phyloP scores from a whole-genome alignment of 1,284 basidiomycete species.

The Neolentinus lepideus region DNA sequence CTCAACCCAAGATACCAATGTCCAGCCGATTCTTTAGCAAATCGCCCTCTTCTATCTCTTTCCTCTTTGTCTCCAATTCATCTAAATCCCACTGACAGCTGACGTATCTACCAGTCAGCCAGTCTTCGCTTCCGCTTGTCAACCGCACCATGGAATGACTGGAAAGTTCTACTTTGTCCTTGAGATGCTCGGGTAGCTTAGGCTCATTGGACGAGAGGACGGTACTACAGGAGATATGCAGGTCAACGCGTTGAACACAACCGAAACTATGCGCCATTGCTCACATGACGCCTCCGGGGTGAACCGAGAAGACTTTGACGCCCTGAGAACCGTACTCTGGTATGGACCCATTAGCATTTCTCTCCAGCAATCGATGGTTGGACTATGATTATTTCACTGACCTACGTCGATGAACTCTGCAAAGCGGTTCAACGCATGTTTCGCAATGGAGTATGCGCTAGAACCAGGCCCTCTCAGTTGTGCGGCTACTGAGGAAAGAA shows the following conservation, averaged over 20 bases:
- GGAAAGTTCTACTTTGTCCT: constrained; percentile 5
- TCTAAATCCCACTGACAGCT: constrained; percentile 8
- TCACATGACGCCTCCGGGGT: constrained; percentile 8
- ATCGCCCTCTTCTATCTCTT: constrained; percentile 4
- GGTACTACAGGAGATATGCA: not conserved
- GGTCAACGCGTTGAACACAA: no score
- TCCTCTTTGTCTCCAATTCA: constrained; percentile 6
- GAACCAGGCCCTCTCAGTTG: constrained; percentile 4
- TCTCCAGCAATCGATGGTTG: not conserved
- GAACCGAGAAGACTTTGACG: constrained; percentile 7
- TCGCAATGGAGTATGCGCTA: constrained; percentile 7
- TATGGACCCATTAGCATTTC: not conserved
- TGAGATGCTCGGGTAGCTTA: not conserved
- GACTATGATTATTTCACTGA: not conserved
- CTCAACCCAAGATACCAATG: no score
- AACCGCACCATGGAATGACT: constrained; percentile 6
- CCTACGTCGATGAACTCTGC: constrained; percentile 10
- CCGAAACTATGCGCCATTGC: not conserved
- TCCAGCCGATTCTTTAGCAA: not conserved
- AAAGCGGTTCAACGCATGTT: constrained; percentile 8
- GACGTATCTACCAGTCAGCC: constrained; percentile 8
- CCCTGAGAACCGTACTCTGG: constrained; percentile 4
- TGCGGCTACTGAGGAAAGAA: constrained; percentile 6
- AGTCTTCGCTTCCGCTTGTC: constrained; percentile 8
- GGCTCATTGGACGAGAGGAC: constrained; percentile 1